phyloP scores from a whole-genome alignment of 2,329 filamentous ascomycete species.

The Sclerotiophoma versabilis region DNA sequence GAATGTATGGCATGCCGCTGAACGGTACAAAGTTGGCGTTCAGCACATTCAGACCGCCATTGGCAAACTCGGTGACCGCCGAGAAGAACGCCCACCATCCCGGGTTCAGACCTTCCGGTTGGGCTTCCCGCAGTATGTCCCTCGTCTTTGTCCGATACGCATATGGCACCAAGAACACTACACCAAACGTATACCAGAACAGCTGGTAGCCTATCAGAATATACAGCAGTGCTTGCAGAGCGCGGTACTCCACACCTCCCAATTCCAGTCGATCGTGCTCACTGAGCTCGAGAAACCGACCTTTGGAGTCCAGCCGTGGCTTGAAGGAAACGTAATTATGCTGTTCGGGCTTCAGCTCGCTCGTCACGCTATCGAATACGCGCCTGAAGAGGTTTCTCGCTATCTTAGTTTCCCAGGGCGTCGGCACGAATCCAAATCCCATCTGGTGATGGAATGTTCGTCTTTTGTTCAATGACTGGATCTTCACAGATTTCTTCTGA shows the following conservation, averaged over 20 bases:
- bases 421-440: conserved; percentile 39
- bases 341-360: conserved; percentile 30
- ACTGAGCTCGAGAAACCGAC: conserved; percentile 47
- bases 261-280: conserved; percentile 54
- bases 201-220: conserved; percentile 52
- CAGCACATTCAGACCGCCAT: conserved; percentile 63
- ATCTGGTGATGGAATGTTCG: conserved; percentile 37
- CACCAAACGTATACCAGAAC: conserved; percentile 52
- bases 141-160: conserved; percentile 47
- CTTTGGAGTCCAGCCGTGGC: conserved; percentile 38
- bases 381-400: conserved; percentile 32
- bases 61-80: conserved; percentile 60
- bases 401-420: conserved; percentile 40
- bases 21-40: conserved; percentile 68
- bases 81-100: conserved; percentile 49
- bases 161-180: conserved; percentile 59
- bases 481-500: conserved; percentile 7
- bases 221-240: conserved; percentile 57
- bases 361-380: conserved; percentile 26
- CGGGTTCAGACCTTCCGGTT: conserved; percentile 40
- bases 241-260: conserved; percentile 62
- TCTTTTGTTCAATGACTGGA: conserved; percentile 22
- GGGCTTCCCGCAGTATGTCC: conserved; percentile 51
- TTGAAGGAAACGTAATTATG: conserved; percentile 44
- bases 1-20: conserved; percentile 54